Evolutionary conservation across 129 eudicot genomes (phyloP).

Genomic region (Lactuca saligna): DNA sequence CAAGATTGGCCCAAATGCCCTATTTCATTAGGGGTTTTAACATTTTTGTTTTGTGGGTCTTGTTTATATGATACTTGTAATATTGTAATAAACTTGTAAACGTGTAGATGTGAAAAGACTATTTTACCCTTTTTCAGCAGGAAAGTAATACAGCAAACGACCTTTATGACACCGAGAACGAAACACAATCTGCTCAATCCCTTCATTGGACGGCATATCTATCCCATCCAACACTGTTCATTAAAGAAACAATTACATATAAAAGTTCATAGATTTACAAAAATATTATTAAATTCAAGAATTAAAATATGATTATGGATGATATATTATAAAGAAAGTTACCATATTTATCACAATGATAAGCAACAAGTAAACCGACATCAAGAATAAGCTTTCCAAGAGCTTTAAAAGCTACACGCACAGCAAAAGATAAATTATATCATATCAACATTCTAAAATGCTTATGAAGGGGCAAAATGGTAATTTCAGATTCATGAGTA

Average conservation of each 20-base stretch:
- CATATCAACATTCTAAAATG: not conserved
- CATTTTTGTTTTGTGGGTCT: not conserved
- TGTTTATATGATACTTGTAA: not conserved
- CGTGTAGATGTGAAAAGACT: slow-evolving; percentile 7
- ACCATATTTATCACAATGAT: slow-evolving; percentile 92
- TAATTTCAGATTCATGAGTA: not conserved
- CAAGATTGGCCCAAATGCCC: not conserved
- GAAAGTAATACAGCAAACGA: slow-evolving; percentile 89
- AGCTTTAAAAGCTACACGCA: slow-evolving; percentile 67
- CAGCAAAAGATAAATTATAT: slow-evolving; percentile 2
- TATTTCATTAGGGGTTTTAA: not conserved
- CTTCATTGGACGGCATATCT: slow-evolving; percentile 40
- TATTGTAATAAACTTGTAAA: slow-evolving; percentile 4
- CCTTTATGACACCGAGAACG: slow-evolving; percentile 98
- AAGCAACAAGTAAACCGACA: slow-evolving; percentile 78
- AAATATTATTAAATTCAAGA: not conserved
- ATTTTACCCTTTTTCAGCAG: slow-evolving; percentile 54
- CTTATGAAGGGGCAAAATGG: slow-evolving; percentile 9
- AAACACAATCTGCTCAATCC: slow-evolving; percentile 65
- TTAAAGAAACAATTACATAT: slow-evolving; percentile 19
- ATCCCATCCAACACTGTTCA: slow-evolving; percentile 55
- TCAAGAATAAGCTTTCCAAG: slow-evolving; percentile 86
- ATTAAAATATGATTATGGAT: not conserved
- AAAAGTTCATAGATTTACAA: slow-evolving; percentile 2
- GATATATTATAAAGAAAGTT: slow-evolving; percentile 9